Evolutionary conservation across 768 basidiomycete species (phyloP), one percentile per base, ranked within the genome.

Genomic region (Hygrocybe coccinea): DNA sequence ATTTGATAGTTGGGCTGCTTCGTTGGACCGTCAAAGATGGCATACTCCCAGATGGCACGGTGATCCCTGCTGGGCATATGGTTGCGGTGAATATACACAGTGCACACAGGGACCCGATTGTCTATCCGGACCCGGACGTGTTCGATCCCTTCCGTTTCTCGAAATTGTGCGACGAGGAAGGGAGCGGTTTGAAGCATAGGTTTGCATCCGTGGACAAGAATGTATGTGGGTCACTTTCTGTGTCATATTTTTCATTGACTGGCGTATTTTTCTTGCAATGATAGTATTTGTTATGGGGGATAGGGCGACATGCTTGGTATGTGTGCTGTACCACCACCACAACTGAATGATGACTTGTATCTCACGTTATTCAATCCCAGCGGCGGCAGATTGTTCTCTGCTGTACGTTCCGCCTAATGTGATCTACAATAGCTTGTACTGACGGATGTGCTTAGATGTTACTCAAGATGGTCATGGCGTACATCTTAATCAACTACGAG

Each of bases 121-220:
- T 57, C 15, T 57, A 57, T 41, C 33, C 56, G 5, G 36, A 57
- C 25, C 50, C 56, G 3, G 24, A 57, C 6, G 44, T 52, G 12
- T 57, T 57, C 33, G 50, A 57, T 35, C 56, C 56, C 14, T 57
- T 57, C 56, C 34, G 56, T 12, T 57, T 57, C 43, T 57, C 56
- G 7, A 57, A 44, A 33, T 41, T 57, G 14, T 35, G 50, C 7
- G 50, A 57, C 11, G 34, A 45, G 25, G 56, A 44, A 52, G 56
- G 35, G 19, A 25, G 2, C 14, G 38, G 24, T 37, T 14, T 57
- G 9, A 57, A 52, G 43, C 34, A 52, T 50, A 14, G 49, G 10
- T 52, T 57, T 38, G 46, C 56, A 14, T 52, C 51, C 11, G 50
- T 52, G n/a, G 56, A 57, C 29, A 29, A 34, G 10, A 41, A 57